Evolutionary conservation across 495 filamentous ascomycete species (phyloP).

Genomic region (Trypethelium eluteriae): DNA sequence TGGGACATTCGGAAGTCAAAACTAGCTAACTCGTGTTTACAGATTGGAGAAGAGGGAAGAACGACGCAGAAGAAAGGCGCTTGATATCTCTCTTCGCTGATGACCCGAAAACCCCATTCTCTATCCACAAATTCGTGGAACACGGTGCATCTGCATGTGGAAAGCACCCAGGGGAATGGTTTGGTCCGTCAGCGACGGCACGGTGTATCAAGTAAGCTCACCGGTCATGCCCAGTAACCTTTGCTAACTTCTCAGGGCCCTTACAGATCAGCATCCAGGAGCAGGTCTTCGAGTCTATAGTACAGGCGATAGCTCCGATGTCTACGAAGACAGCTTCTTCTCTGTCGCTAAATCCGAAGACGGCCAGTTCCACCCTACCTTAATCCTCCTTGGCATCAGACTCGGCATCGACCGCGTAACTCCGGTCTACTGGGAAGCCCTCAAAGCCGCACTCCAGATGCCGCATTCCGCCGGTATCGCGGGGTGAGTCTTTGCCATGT

Average conservation of each 20-base stretch:
- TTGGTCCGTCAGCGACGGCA: conserved; percentile 96
- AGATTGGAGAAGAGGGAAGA: conserved; percentile 74
- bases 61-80: conserved; percentile 54
- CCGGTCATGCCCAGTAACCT: neutral
- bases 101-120: conserved; percentile 76
- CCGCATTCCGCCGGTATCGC: conserved; percentile 91
- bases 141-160: conserved; percentile 83
- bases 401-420: conserved; percentile 92
- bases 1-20: neutral
- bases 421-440: conserved; percentile 81
- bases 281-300: conserved; percentile 71
- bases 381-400: conserved; percentile 80
- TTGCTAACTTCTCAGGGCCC: conserved; percentile 48
- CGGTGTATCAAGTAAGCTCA: conserved; percentile 78
- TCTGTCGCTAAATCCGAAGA: conserved; percentile 58
- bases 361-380: conserved; percentile 64
- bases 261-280: conserved; percentile 53
- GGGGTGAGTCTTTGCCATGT: conserved; percentile 54
- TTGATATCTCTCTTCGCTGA: conserved; percentile 86
- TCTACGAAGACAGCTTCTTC: conserved; percentile 84
- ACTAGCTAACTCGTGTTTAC: neutral
- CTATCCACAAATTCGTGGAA: conserved; percentile 88
- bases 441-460: conserved; percentile 73
- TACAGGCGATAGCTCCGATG: conserved; percentile 80
- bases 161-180: conserved; percentile 96